Conservation (phyloP, 306 rosid species). For the Citrullus colocynthis region DNA sequence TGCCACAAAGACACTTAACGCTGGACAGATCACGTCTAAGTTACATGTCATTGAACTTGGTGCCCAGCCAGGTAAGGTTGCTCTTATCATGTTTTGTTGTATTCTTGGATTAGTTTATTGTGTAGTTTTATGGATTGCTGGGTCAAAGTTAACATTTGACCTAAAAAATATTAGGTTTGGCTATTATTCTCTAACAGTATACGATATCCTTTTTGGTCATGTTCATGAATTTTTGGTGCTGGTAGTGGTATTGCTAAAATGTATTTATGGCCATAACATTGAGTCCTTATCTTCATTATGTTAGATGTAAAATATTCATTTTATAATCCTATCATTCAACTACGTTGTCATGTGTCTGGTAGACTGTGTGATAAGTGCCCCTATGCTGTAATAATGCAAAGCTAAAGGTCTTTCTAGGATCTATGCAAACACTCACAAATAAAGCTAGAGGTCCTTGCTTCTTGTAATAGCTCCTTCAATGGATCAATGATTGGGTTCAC, state of each 20-base stretch:
- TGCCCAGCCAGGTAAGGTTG: conserved; percentile 86
- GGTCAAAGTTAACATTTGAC: not conserved
- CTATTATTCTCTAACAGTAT: not conserved
- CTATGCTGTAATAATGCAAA: no score
- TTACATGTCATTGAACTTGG: conserved; percentile 94
- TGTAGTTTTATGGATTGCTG: not conserved
- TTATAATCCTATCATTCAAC: not conserved
- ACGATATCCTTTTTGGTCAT: not conserved
- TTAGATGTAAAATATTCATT: not conserved
- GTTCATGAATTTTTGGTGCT: not conserved
- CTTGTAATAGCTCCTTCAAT: no score
- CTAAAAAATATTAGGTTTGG: not conserved
- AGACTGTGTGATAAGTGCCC: no score
- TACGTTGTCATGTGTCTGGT: not conserved
- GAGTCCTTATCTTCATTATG: not conserved
- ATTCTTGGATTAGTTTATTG: conserved; percentile 8
- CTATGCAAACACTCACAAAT: no score
- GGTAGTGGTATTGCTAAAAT: not conserved
- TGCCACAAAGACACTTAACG: conserved; percentile 85
- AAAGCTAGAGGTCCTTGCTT: no score
- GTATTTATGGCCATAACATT: not conserved
- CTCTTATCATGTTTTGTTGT: not conserved
- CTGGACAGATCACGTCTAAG: conserved; percentile 89
- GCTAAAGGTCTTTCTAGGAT: no score
- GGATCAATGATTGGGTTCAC: no score